Base-by-base conservation (phyloP, 495 filamentous ascomycete genomes). In the Mycothermus thermophilus region DNA sequence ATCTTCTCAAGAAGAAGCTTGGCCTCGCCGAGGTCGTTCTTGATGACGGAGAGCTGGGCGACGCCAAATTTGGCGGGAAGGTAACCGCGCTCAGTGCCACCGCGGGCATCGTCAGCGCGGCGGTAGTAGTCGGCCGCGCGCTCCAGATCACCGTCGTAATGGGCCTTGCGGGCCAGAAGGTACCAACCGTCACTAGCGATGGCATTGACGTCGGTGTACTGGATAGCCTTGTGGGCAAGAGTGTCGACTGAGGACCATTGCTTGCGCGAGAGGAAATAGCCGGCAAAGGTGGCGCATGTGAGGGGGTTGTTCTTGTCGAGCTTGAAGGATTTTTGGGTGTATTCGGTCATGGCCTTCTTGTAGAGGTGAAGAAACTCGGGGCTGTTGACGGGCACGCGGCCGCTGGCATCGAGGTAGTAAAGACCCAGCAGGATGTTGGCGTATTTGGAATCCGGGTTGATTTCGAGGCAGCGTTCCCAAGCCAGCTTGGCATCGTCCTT, bases 171-270 rank as follows among this genome's bases (percentile, higher is more conserved):
- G 9, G 83, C 90, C 10, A 96, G 74, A 3, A 93, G 60, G 57
- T 93, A 96, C 85, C 85, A 95, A 14, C 88, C 90, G 48, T 97
- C 90, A 53, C 85, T 93, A 2, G 87, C 87, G 52, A 96, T 82
- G 9, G 83, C 79, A 55, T 92, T 87, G 41, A 95, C 86, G 51
- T 97, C 90, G 2, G 88, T 95, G 39, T 81, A 74, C 49, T 94
- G 82, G 41, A 96, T 94, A 1, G 92, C 86, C 54, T 88, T 90
- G 51, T 87, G 79, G 18, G 90, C 83, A 7, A 96, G 69, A 8
- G 69, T 70, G 40, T 97, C 88, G 8, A 90, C 88, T 30, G 79
- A 80, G 2, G 69, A 44, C 51, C 83, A 78, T 3, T 69, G 67
- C 52, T 81, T 90, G 39, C 77, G 69, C 2, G 80, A 71, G 12